Evolutionary conservation across 1,284 basidiomycete genomes (phyloP).

Genomic region (Trichosporon ovoides): DNA sequence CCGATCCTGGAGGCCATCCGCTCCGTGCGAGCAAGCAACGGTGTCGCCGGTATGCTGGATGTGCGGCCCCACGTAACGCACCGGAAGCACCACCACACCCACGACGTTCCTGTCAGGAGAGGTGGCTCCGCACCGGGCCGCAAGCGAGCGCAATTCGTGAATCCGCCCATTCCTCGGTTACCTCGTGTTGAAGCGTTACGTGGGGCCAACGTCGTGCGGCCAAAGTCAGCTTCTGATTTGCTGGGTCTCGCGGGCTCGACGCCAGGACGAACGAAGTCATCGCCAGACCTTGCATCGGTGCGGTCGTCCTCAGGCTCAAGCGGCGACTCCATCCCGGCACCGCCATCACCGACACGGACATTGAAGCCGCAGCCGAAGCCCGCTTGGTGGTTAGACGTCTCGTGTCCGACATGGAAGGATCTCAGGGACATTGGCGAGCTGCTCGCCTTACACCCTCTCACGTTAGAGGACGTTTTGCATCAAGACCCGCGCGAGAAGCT

Average conservation of each 20-base stretch:
- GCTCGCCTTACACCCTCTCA: conserved; percentile 73
- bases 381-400: conserved; percentile 84
- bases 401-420: conserved; percentile 84
- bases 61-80: background rate
- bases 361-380: conserved; percentile 6
- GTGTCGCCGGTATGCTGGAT: background rate
- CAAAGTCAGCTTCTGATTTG: conserved; percentile 44
- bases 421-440: conserved; percentile 74
- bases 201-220: conserved; percentile 25
- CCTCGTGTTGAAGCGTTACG: conserved; percentile 30
- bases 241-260: conserved; percentile 31
- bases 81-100: background rate
- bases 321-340: background rate
- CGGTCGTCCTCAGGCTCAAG: background rate
- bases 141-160: conserved; percentile 20
- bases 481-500: conserved; percentile 91
- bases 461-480: conserved; percentile 91
- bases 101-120: conserved; percentile 20
- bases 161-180: conserved; percentile 29
- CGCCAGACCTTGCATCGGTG: background rate
- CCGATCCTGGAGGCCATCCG: conserved; percentile 58
- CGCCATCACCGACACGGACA: background rate
- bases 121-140: conserved; percentile 30
- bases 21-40: conserved; percentile 45
- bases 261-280: background rate